Base-by-base conservation (phyloP, 352 stramenopile genomes). In the Pythium vanterpoolii region DNA sequence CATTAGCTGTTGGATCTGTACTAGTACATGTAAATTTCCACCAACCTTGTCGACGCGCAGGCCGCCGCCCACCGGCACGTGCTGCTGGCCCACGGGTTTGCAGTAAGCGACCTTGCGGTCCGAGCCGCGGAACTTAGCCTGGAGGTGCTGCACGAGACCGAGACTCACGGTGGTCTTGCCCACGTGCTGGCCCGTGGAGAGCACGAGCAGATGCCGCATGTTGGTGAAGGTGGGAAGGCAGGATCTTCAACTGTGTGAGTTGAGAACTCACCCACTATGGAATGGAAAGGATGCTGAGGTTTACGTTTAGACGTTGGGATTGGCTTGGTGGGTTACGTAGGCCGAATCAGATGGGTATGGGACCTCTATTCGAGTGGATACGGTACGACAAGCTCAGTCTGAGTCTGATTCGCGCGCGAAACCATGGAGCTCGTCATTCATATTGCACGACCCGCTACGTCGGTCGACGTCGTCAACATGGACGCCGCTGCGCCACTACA, bases 111-210 rank as follows among this genome's bases (percentile, higher is more conserved):
- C 78, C 47, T 86, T 74, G 58, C 77, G 79, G 39, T 76, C 59
- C 0, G 72, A 70, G 45, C 72, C 77, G 14, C 73, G 68, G 64
- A 98, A 98, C 53, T 92, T 78, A 64, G 95, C 88, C 63, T 98
- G 86, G 42, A 99, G 81, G 24, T 89, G 95, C 65, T 95, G 96
- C 57, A 98, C 89, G 47, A 99, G 73, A 4, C 94, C 96, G 30
- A 99, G 83, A 64, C 82, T 98, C 24, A 96, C 86, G 18, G 95
- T 98, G 28, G 96, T 99, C 78, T 99, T 99, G 52, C 97, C 97
- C 56, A 99, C 96, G 68, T 99, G 97, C 68, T 99, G 96, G 28
- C 93, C 86, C 16, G 95, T 98, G 10, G 86, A 95, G 38, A 95
- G 74, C 47, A 95, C 73, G 53, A 95, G 83, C 42, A 95, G 67